These are phyloP conservation scores for Pseudoneurospora amorphoporcata DNA, from an alignment of 495 filamentous ascomycete genomes.

Conservation along the genomic window DNA sequence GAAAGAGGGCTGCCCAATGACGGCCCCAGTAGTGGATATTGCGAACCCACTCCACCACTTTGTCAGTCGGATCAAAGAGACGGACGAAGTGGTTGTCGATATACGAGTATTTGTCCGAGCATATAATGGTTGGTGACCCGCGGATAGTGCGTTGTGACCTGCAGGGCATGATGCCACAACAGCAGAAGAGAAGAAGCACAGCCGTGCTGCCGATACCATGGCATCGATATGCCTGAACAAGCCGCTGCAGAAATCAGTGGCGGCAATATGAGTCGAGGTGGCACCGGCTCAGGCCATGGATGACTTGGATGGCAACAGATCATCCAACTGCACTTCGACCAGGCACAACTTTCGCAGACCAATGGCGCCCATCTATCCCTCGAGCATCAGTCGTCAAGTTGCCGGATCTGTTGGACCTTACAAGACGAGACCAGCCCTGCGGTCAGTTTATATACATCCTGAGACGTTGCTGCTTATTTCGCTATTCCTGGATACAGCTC, in stretches of 20 bases:
- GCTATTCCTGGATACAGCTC: background rate
- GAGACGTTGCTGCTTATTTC: background rate
- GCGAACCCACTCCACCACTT: background rate
- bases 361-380: background rate
- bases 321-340: background rate
- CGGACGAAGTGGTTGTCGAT: background rate
- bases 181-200: background rate
- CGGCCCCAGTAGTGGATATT: background rate
- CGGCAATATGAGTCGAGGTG: background rate
- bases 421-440: background rate
- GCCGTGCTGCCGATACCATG: background rate
- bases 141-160: background rate
- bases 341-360: background rate
- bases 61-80: background rate
- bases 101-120: background rate
- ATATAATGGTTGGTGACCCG: background rate
- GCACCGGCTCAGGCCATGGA: background rate
- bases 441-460: background rate
- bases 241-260: background rate
- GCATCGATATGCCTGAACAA: background rate
- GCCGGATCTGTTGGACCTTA: background rate
- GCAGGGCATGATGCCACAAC: background rate
- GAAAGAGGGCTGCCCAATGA: slow-evolving; percentile 24
- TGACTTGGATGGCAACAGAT: background rate
- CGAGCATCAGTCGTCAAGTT: background rate